Conservation (phyloP, 768 basidiomycete species). For the Omphalotus guepiniiformis region DNA sequence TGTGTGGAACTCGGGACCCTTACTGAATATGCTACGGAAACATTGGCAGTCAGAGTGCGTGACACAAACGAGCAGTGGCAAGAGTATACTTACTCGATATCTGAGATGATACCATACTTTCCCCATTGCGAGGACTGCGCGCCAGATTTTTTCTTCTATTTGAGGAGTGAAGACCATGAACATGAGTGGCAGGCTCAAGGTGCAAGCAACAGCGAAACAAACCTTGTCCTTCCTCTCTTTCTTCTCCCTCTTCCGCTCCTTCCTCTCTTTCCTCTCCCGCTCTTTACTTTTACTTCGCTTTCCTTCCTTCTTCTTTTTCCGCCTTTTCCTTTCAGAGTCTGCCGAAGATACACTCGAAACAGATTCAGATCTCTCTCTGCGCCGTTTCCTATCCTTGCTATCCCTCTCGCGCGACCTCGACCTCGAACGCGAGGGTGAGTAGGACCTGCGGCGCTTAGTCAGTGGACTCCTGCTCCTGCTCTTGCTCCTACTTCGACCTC, state of each 20-base stretch:
- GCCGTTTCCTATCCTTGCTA: constrained; percentile 18
- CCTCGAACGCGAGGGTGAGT: constrained; percentile 20
- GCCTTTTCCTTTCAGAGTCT: constrained; percentile 40
- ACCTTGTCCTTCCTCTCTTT: constrained; percentile 68
- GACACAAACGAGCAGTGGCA: constrained; percentile 2
- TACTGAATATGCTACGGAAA: constrained; percentile 66
- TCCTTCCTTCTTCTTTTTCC: constrained; percentile 42
- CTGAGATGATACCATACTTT: constrained; percentile 83
- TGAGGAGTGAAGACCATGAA: constrained; percentile 7
- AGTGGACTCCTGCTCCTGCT: constrained; percentile 6
- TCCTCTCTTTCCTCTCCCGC: constrained; percentile 37
- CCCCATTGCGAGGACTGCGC: constrained; percentile 75
- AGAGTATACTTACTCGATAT: constrained; percentile 63
- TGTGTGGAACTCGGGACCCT: constrained; percentile 81
- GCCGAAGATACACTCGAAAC: constrained; percentile 39
- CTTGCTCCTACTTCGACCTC: neutral
- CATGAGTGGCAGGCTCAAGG: neutral
- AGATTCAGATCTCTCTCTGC: constrained; percentile 27
- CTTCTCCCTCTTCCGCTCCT: constrained; percentile 58
- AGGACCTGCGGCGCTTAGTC: constrained; percentile 1
- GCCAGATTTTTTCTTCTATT: constrained; percentile 53
- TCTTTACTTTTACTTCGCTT: constrained; percentile 42
- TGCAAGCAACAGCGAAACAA: constrained; percentile 13
- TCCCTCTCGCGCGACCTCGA: constrained; percentile 35
- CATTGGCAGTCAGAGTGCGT: constrained; percentile 4